Conservation (phyloP, 2,329 filamentous ascomycete genomes). For the Ophiostoma triangulosporum region DNA sequence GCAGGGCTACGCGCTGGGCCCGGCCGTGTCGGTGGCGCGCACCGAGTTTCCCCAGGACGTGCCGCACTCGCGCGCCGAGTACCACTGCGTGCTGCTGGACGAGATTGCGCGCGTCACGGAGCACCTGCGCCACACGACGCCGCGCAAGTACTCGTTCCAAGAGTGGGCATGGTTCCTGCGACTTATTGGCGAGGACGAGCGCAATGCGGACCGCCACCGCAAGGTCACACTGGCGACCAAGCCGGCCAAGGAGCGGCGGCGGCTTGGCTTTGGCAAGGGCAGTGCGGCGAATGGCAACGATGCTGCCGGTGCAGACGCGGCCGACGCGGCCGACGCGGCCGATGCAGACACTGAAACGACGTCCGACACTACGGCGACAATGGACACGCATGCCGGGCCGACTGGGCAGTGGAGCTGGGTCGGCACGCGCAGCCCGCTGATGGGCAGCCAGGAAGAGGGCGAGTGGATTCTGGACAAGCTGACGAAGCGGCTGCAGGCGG, state of each 20-base stretch:
- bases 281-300: background rate
- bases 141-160: slow-evolving; percentile 60
- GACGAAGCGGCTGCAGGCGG: slow-evolving; percentile 38
- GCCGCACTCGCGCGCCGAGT: slow-evolving; percentile 32
- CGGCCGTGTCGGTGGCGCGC: slow-evolving; percentile 21
- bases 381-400: no score
- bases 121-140: slow-evolving; percentile 43
- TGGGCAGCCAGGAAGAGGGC: slow-evolving; percentile 53
- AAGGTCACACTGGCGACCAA: slow-evolving; percentile 18
- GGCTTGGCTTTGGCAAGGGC: background rate
- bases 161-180: slow-evolving; percentile 79
- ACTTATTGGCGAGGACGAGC: slow-evolving; percentile 57
- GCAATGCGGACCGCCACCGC: slow-evolving; percentile 35
- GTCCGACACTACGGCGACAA: background rate
- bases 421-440: slow-evolving; percentile 52
- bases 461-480: slow-evolving; percentile 61
- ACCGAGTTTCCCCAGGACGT: slow-evolving; percentile 21
- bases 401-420: slow-evolving; percentile 55
- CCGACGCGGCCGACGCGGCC: background rate
- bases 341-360: background rate
- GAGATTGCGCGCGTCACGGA: slow-evolving; percentile 55
- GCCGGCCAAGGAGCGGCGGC: background rate
- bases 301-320: background rate
- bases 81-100: slow-evolving; percentile 53
- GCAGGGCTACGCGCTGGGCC: slow-evolving; percentile 6